These are phyloP conservation scores for Xylaria sp. DNA, from an alignment of 495 filamentous ascomycete genomes.

Conservation along the genomic window DNA sequence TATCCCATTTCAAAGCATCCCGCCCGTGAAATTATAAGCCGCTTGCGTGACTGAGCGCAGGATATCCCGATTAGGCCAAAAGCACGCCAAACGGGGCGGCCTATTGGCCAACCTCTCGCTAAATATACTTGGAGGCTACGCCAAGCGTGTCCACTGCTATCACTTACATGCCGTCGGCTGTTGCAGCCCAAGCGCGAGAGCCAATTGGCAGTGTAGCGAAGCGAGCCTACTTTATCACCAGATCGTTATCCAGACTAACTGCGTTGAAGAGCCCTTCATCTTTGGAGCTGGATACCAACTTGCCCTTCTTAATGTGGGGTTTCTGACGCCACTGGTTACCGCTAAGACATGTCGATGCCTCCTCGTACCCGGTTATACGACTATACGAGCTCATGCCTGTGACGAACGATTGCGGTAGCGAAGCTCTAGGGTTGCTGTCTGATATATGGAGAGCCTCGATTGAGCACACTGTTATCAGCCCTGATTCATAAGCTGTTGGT, in stretches of 20 bases:
- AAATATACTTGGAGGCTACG: background rate
- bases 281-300: background rate
- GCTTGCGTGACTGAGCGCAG: background rate
- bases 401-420: background rate
- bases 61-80: conserved; percentile 17
- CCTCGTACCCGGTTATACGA: background rate
- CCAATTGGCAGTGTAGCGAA: conserved; percentile 17
- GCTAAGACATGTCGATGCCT: background rate
- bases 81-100: background rate
- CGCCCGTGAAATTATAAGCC: background rate
- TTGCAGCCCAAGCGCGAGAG: background rate
- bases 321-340: background rate
- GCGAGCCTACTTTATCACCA: conserved; percentile 5
- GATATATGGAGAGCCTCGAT: background rate
- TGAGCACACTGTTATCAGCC: background rate
- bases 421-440: background rate
- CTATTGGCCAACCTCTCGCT: conserved; percentile 18
- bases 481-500: background rate
- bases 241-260: background rate
- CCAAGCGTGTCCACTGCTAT: conserved; percentile 1
- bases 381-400: background rate
- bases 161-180: conserved; percentile 2
- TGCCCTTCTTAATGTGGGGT: background rate
- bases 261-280: background rate
- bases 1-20: background rate